Evolutionary conservation across 2,329 filamentous ascomycete genomes (phyloP).

Genomic region (Cladophialophora psammophila): DNA sequence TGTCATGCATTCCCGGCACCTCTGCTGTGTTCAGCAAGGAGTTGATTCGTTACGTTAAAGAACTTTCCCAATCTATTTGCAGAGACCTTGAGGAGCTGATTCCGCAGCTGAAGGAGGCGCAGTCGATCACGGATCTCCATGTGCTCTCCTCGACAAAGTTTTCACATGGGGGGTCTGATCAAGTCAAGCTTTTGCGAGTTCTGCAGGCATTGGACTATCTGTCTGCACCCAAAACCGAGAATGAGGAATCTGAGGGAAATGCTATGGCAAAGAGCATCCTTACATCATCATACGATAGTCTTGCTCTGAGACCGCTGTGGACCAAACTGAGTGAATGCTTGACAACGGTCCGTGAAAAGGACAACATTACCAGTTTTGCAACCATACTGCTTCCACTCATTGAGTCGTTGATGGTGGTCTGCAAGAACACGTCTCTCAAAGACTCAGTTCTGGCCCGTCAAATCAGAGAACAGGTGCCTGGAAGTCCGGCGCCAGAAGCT

Average conservation of each 20-base stretch:
- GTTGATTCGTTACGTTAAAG: constrained; percentile 84
- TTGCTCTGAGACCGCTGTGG: constrained; percentile 91
- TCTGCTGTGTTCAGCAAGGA: constrained; percentile 93
- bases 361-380: constrained; percentile 96
- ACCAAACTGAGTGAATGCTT: constrained; percentile 88
- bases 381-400: constrained; percentile 94
- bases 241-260: constrained; percentile 60
- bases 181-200: constrained; percentile 92
- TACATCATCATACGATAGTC: constrained; percentile 85
- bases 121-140: constrained; percentile 92
- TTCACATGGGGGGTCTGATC: constrained; percentile 92
- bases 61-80: constrained; percentile 83
- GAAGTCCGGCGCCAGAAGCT: constrained; percentile 71
- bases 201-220: constrained; percentile 94
- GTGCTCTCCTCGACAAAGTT: constrained; percentile 93
- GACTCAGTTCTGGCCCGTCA: constrained; percentile 64
- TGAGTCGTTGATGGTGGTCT: constrained; percentile 97
- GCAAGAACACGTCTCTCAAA: constrained; percentile 91
- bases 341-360: constrained; percentile 84
- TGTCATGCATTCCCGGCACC: constrained; percentile 89
- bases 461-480: constrained; percentile 73
- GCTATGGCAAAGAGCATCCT: constrained; percentile 79
- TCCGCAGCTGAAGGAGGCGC: constrained; percentile 83
- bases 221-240: constrained; percentile 78
- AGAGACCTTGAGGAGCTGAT: constrained; percentile 83